Percentiles rank a stretch among this genome's conserved stretches.
These are phyloP conservation scores for Candida sp. DNA, from an alignment of 1,139 yeast genomes.

Conservation along the genomic window DNA sequence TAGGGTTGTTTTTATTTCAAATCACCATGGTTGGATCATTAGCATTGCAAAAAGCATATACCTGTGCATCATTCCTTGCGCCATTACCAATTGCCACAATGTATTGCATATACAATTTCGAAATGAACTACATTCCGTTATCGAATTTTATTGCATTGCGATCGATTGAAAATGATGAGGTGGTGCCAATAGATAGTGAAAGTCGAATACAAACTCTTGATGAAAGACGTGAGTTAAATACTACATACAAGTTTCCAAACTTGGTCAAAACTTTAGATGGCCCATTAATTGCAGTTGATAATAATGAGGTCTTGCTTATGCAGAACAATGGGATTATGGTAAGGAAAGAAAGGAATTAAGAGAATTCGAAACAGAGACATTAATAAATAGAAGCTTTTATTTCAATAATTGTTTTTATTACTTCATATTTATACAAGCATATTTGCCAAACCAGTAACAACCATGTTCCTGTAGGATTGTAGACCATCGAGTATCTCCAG, in stretches of 20 bases:
- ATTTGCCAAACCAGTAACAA: not conserved
- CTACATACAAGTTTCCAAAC: constrained; percentile 75
- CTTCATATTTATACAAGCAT: not conserved
- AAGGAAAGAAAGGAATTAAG: constrained; percentile 9
- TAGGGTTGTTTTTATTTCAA: constrained; percentile 67
- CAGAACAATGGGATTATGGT: constrained; percentile 50
- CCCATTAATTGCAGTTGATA: constrained; percentile 72
- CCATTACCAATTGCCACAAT: constrained; percentile 75
- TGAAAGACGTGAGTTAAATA: constrained; percentile 64
- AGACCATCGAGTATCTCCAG: not conserved
- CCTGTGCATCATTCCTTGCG: constrained; percentile 63
- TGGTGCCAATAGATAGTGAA: constrained; percentile 2
- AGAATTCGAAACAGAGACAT: too few species aligned
- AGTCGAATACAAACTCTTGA: constrained; percentile 46
- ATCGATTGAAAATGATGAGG: constrained; percentile 26
- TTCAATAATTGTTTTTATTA: too few species aligned
- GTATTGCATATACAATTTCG: constrained; percentile 74
- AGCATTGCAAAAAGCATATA: constrained; percentile 74
- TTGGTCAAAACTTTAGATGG: constrained; percentile 71
- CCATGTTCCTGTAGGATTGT: not conserved
- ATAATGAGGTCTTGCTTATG: constrained; percentile 58
- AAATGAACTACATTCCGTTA: constrained; percentile 75
- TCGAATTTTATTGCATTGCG: constrained; percentile 84
- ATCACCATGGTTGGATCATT: constrained; percentile 90
- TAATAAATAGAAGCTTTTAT: too few species aligned